Conservation (phyloP, 306 rosid species). For the Citrullus amarus region DNA sequence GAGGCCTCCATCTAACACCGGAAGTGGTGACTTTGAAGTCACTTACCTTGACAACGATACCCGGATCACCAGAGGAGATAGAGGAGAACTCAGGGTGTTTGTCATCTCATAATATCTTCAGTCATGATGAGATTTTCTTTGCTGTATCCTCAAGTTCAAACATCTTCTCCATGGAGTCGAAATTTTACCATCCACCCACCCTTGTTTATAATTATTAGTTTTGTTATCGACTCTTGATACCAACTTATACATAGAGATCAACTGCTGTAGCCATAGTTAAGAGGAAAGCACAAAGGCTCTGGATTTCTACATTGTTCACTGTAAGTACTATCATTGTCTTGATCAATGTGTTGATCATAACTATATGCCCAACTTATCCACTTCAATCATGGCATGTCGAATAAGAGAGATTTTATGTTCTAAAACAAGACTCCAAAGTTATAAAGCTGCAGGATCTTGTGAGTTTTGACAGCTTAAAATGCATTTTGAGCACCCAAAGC, state of each 20-base stretch:
- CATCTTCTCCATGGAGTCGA: neutral
- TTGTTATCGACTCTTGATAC: neutral
- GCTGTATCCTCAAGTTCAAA: constrained; percentile 2
- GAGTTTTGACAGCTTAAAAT: neutral
- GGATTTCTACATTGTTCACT: neutral
- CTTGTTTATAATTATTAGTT: neutral
- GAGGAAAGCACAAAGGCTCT: neutral
- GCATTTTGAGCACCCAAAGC: neutral
- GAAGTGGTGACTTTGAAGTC: constrained; percentile 81
- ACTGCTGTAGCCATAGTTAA: neutral
- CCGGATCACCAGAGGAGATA: constrained; percentile 82
- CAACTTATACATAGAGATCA: neutral
- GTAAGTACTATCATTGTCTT: neutral
- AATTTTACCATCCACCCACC: neutral
- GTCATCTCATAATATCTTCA: constrained; percentile 44
- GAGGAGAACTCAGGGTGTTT: constrained; percentile 85
- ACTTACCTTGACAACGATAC: constrained; percentile 58
- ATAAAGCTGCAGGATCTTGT: neutral
- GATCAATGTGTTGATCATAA: neutral
- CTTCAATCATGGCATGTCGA: neutral
- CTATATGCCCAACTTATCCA: neutral
- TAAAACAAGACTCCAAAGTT: neutral
- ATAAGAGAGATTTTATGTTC: neutral
- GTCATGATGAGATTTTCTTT: neutral
- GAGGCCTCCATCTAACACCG: constrained; percentile 57